phyloP scores from a whole-genome alignment of 805 yeast genomes.

The Wickerhamia fluorescens region DNA sequence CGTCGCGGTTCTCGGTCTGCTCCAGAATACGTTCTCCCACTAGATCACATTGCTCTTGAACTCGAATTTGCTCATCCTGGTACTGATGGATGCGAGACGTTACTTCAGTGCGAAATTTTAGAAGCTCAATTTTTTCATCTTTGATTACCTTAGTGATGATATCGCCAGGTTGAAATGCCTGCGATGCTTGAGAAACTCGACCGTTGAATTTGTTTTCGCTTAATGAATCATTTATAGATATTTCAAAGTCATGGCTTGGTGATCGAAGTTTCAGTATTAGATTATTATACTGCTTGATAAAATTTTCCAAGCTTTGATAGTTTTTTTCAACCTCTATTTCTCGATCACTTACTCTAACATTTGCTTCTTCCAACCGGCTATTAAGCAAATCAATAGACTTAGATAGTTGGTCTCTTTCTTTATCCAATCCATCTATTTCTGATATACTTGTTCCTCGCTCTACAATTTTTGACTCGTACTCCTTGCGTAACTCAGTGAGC shows the following conservation, averaged over 20 bases:
- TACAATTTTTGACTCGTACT: constrained; percentile 35
- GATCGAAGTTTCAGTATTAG: constrained; percentile 43
- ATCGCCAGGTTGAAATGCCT: constrained; percentile 19
- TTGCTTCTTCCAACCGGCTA: constrained; percentile 39
- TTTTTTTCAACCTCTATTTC: constrained; percentile 44
- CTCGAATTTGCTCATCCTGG: constrained; percentile 51
- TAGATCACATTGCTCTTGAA: constrained; percentile 55
- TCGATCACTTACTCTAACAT: constrained; percentile 40
- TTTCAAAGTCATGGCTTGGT: constrained; percentile 29
- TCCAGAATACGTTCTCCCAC: constrained; percentile 49
- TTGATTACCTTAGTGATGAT: constrained; percentile 40
- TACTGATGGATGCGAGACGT: constrained; percentile 38
- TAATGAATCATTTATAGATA: constrained; percentile 21
- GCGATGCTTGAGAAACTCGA: constrained; percentile 2
- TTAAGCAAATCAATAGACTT: constrained; percentile 42
- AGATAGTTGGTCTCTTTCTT: constrained; percentile 53
- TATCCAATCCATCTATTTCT: constrained; percentile 56
- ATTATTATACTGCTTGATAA: constrained; percentile 51
- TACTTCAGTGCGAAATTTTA: constrained; percentile 26
- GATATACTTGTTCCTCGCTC: constrained; percentile 54
- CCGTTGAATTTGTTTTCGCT: neutral
- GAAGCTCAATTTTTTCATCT: constrained; percentile 37
- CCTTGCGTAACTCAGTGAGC: constrained; percentile 34
- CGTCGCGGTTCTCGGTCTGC: constrained; percentile 49
- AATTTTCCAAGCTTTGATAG: constrained; percentile 44